Base-by-base conservation (phyloP, 352 stramenopile genomes). In the Salisapilia sapeloensis region DNA sequence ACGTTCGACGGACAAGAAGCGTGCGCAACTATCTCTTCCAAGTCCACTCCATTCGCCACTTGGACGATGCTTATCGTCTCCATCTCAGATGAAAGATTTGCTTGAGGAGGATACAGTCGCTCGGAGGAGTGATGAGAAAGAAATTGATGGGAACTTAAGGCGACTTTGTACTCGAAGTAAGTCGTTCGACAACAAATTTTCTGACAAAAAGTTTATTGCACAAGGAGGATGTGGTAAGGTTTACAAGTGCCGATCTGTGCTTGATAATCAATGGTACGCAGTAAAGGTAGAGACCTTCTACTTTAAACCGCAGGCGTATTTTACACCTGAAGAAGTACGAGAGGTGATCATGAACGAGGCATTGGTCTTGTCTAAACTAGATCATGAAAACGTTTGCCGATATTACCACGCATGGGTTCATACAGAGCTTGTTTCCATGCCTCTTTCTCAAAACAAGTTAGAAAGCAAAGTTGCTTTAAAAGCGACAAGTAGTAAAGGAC, bases 301-400 rank as follows among this genome's bases (percentile, higher is more conserved):
- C 53, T 83, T 87, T 55, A 82, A 82, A 29, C 71, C 71, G 18
- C 63, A 83, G 40, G 69, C 65, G 29, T 81, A 76, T 21, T 84
- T 84, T 40, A 76, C 74, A 15, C 67, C 67, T 19, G 54, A 50
- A 0, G 59, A 82, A 26, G 57, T 93, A 33, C 92, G 93, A 33
- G 59, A 80, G 42, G 94, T 94, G 33, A 72, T 97, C 34, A 65
- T 92, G 42, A 84, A 93, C 35, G 90, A 97, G 43, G 86, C 94
- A 3, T 72, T 87, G 1, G 87, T 85, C 5, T 74, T 97, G 40
- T 84, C 83, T 7, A 49, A 79, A 4, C 76, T 97, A 14, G 82
- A 86, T 28, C 86, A 97, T 33, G 87, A 96, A 41, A 94, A 97
- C 42, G 91, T 97, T 26, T 94, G 93, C 18, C 59, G 90, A 5